Base-by-base conservation (phyloP, 371 early-diverging fungal genomes). In the Mucor lusitanicus region DNA sequence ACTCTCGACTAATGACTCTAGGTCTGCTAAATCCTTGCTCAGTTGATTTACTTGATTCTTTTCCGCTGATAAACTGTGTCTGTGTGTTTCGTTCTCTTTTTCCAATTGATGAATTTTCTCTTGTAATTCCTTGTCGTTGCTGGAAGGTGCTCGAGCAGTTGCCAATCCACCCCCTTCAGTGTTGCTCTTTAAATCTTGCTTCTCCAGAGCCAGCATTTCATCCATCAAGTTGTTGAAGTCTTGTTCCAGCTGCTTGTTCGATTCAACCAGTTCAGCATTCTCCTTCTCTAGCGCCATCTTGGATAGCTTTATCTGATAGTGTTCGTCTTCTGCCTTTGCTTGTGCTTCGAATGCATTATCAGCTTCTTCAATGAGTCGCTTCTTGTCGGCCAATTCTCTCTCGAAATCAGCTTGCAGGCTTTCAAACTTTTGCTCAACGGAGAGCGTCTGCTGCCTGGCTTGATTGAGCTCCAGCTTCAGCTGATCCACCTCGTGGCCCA, bases 191-290 rank as follows among this genome's bases (percentile, higher is more conserved):
- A 61, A 23, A 30, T 65, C 63, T 60, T 72, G 72, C 32, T 74
- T 69, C 37, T 72, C 82, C 2, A 77, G 50, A 0, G 65, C 70
- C 11, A 82, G 69, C 64, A 91, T 84, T 64, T 92, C 92, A 57
- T 91, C 91, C 81, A 91, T 87, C 33, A 93, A 77, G 46, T 89
- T 85, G 64, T 87, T 77, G 68, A 89, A 88, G 67, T 91, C 92
- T 32, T 84, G 81, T 64, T 93, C 93, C 48, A 91, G 78, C 64
- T 86, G 87, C 50, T 82, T 82, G 44, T 90, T 83, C 25, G 88
- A 81, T 32, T 87, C 87, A 39, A 82, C 59, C 15, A 91, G 71
- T 32, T 81, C 77, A 25, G 83, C 80, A 35, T 82, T 53, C 2
- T 74, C 67, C 19, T 66, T 70, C 57, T 81, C 82, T 6, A 77